These are phyloP conservation scores for Fusarium guadeloupense DNA, from an alignment of 2,329 filamentous ascomycete genomes.

Conservation along the genomic window DNA sequence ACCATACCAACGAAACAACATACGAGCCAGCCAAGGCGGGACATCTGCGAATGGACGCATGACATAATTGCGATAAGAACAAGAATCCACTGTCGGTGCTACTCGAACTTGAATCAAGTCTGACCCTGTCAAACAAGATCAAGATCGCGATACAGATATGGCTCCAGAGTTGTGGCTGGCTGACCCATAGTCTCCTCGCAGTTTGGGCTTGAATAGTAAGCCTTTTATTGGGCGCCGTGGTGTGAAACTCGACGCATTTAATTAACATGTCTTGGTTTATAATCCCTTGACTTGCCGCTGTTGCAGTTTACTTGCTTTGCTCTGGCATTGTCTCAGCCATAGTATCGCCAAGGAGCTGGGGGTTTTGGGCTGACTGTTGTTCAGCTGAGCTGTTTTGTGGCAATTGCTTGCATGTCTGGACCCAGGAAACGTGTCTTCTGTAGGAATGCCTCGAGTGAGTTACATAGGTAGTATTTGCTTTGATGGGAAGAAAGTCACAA, in stretches of 20 bases:
- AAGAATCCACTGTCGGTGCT: not conserved
- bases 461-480: too few species aligned
- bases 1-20: not conserved
- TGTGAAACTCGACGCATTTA: not conserved
- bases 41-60: too few species aligned
- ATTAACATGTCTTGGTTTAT: slow-evolving; percentile 1
- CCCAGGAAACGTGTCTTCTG: too few species aligned
- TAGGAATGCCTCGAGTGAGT: too few species aligned
- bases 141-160: too few species aligned
- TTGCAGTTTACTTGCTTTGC: not conserved
- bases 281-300: slow-evolving; percentile 3
- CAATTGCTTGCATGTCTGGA: too few species aligned
- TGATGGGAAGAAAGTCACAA: too few species aligned
- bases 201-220: not conserved
- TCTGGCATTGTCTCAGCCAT: not conserved
- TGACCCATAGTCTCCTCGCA: slow-evolving; percentile 10
- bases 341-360: too few species aligned
- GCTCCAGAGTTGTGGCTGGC: slow-evolving; percentile 20
- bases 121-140: slow-evolving; percentile 1
- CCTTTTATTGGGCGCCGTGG: slow-evolving; percentile 12
- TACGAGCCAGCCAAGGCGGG: too few species aligned
- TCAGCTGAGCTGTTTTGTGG: too few species aligned
- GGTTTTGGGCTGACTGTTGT: too few species aligned
- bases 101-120: not conserved
- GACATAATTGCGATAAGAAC: not conserved